Evolutionary conservation across 2,329 filamentous ascomycete species (phyloP), one percentile per base, ranked within the genome.

Genomic region (Paramyrothecium roridum): DNA sequence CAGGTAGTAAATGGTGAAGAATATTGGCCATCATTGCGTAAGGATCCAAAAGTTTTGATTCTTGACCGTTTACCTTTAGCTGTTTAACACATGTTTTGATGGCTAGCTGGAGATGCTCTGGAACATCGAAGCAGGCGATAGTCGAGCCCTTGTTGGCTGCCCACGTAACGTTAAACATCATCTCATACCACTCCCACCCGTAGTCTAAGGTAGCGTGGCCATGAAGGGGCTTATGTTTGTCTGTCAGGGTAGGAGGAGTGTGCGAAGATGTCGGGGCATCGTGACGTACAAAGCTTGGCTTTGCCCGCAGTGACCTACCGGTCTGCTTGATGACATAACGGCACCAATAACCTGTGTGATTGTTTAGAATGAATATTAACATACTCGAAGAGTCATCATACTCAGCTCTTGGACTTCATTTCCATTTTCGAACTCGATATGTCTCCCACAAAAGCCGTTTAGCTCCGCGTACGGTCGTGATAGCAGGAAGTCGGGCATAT

Each of bases 171-270:
- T n/a, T n/a, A 47, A 56, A 46, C 12, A 40, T 37, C 51, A 56
- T 53, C 47, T 56, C 51, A 33, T 56, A 54, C 54, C 51, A 56
- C 37, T 53, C 34, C 51, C 51, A 56, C n/a, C 54, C 51, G 34
- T 53, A n/a, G n/a, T 22, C 45, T 3, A 34, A 19, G 19, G 54
- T 48, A 10, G 16, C 13, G 8, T 23, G 45, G 33, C 17, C 21
- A 43, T 56, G 54, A n/a, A 56, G 30, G 12, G 54, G 51, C 17
- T 12, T 26, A 23, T 34, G 16, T 22, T 12, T 3, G 16, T 50
- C 26, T 30, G n/a, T n/a, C n/a, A n/a, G n/a, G n/a, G n/a, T n/a
- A n/a, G n/a, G n/a, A n/a, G n/a, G n/a, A n/a, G n/a, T n/a, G n/a
- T n/a, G n/a, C n/a, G n/a, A n/a, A n/a, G n/a, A n/a, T n/a, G n/a